phyloP scores from a whole-genome alignment of 495 filamentous ascomycete species.

The Annulohypoxylon nitens region DNA sequence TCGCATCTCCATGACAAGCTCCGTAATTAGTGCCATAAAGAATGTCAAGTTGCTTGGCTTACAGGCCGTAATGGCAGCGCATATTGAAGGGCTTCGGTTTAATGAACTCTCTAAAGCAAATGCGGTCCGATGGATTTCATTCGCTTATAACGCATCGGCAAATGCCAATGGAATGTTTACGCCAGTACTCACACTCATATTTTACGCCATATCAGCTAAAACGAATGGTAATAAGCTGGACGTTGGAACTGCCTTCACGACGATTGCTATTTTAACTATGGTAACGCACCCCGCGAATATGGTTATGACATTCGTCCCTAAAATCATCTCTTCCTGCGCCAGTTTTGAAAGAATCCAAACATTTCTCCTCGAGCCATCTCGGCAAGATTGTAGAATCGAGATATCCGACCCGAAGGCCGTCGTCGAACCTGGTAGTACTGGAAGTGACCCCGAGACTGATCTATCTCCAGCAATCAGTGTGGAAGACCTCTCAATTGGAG shows the following conservation, averaged over 20 bases:
- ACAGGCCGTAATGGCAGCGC: slow-evolving; percentile 53
- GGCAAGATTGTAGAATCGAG: slow-evolving; percentile 19
- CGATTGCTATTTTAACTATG: slow-evolving; percentile 53
- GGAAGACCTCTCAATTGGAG: slow-evolving; percentile 14
- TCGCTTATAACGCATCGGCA: slow-evolving; percentile 58
- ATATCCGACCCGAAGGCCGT: neutral
- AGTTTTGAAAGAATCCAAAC: slow-evolving; percentile 55
- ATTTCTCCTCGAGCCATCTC: slow-evolving; percentile 42
- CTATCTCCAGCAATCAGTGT: slow-evolving; percentile 11
- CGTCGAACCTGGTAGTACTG: neutral
- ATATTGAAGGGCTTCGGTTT: slow-evolving; percentile 65
- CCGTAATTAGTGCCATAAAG: slow-evolving; percentile 70
- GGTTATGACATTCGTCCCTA: slow-evolving; percentile 58
- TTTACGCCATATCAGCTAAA: slow-evolving; percentile 53
- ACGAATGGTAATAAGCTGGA: slow-evolving; percentile 39
- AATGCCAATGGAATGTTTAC: slow-evolving; percentile 60
- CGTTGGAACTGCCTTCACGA: slow-evolving; percentile 56
- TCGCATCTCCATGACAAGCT: slow-evolving; percentile 64
- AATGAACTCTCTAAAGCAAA: slow-evolving; percentile 69
- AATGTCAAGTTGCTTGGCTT: slow-evolving; percentile 74
- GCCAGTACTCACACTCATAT: slow-evolving; percentile 55
- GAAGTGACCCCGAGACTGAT: neutral
- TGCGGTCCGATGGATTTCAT: slow-evolving; percentile 63
- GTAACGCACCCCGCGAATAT: slow-evolving; percentile 59
- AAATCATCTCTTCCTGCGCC: slow-evolving; percentile 48